A percentile compares a stretch with the other conserved stretches of the same genome.
Evolutionary conservation across 2,329 filamentous ascomycete species (phyloP).

Genomic region (Fusarium sororula): DNA sequence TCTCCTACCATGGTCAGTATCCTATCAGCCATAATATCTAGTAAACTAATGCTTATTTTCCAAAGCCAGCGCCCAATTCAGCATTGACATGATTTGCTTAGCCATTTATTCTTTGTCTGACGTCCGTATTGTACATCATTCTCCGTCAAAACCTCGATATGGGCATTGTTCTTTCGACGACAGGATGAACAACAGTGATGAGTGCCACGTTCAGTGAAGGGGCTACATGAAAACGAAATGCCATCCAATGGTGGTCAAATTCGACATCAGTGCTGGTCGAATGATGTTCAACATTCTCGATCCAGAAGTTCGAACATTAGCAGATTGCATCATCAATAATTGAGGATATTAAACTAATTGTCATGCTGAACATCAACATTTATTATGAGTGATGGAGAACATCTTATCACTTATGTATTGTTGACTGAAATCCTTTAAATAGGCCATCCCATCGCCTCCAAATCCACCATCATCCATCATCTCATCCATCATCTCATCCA

Average conservation of each 20-base stretch:
- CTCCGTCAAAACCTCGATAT: not conserved
- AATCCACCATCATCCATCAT: not conserved
- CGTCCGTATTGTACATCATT: not conserved
- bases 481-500: not conserved
- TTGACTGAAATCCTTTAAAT: not conserved
- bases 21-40: accelerated
- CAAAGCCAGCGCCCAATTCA: no score
- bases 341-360: not conserved
- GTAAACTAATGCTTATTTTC: accelerated
- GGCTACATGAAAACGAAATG: not conserved
- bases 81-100: no score
- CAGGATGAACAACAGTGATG: no score
- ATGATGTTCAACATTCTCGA: not conserved
- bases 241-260: accelerated
- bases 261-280: not conserved
- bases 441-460: not conserved
- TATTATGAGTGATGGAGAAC: not conserved
- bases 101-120: not conserved
- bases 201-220: not conserved
- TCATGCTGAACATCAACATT: not conserved
- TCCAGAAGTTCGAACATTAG: accelerated
- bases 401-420: no score
- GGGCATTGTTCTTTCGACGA: not conserved
- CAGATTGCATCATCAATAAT: not conserved
- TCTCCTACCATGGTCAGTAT: not conserved